Conservation (phyloP, 257 asterid species). For the Misopates orontium region DNA sequence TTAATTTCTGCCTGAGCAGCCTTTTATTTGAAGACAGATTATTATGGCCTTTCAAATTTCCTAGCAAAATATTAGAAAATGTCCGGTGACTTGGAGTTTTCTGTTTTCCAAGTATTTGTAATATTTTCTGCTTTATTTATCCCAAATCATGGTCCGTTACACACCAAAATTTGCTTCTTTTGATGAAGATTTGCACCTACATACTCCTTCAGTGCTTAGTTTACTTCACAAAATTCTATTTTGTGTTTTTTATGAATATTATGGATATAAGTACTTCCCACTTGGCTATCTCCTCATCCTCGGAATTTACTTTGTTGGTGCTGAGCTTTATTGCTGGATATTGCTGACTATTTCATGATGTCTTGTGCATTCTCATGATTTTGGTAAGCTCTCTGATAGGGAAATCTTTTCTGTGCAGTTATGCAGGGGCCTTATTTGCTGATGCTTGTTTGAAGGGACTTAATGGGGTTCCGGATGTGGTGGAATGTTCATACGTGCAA, state of each 20-base stretch:
- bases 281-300: not conserved
- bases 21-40: too few species aligned
- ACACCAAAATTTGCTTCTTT: not conserved
- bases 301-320: too few species aligned
- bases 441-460: slow-evolving; percentile 95
- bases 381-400: slow-evolving; percentile 22
- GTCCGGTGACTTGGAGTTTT: too few species aligned
- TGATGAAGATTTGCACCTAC: not conserved
- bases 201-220: not conserved
- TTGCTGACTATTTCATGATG: not conserved
- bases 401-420: slow-evolving; percentile 41
- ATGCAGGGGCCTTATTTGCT: slow-evolving; percentile 89
- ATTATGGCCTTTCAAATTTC: too few species aligned
- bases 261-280: not conserved
- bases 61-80: too few species aligned
- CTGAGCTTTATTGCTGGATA: not conserved
- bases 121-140: too few species aligned
- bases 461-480: slow-evolving; percentile 84
- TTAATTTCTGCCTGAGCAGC: too few species aligned
- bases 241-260: not conserved
- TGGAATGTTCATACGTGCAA: slow-evolving; percentile 65
- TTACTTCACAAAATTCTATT: not conserved
- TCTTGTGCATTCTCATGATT: not conserved
- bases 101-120: too few species aligned
- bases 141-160: too few species aligned